A percentile compares a stretch with the other conserved stretches of the same genome.
These are phyloP conservation scores for Rutstroemia sp. DNA, from an alignment of 2,329 filamentous ascomycete genomes.

Conservation along the genomic window DNA sequence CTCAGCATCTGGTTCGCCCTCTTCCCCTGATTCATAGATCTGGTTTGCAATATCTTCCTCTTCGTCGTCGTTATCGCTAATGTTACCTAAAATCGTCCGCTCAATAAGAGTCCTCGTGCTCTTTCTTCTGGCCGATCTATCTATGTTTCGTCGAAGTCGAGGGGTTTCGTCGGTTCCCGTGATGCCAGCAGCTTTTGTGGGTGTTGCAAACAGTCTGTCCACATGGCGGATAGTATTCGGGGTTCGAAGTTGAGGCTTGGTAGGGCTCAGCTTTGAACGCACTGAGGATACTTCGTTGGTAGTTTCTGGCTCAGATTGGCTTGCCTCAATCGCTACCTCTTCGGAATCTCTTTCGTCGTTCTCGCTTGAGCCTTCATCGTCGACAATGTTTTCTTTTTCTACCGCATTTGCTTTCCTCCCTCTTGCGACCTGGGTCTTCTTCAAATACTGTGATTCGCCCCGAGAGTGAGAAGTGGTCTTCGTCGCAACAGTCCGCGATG, in stretches of 20 bases:
- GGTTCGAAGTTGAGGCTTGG: slow-evolving; percentile 13
- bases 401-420: background rate
- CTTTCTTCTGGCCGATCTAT: slow-evolving; percentile 81
- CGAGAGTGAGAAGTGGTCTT: background rate
- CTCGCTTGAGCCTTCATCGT: slow-evolving; percentile 1
- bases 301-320: background rate
- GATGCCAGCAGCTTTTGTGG: slow-evolving; percentile 16
- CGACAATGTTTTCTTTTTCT: background rate
- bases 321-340: background rate
- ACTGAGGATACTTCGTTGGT: background rate
- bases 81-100: slow-evolving; percentile 54
- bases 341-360: background rate
- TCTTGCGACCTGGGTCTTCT: background rate
- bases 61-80: slow-evolving; percentile 65
- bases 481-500: background rate
- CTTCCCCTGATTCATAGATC: slow-evolving; percentile 55
- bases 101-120: slow-evolving; percentile 72
- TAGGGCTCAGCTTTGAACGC: background rate
- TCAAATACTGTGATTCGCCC: background rate
- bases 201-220: slow-evolving; percentile 27
- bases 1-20: slow-evolving; percentile 33
- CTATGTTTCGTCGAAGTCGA: slow-evolving; percentile 40
- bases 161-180: slow-evolving; percentile 20
- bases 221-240: slow-evolving; percentile 17
- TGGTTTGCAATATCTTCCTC: slow-evolving; percentile 61